These are phyloP conservation scores for Xylariales sp. DNA, from an alignment of 2,329 filamentous ascomycete species.

Conservation along the genomic window DNA sequence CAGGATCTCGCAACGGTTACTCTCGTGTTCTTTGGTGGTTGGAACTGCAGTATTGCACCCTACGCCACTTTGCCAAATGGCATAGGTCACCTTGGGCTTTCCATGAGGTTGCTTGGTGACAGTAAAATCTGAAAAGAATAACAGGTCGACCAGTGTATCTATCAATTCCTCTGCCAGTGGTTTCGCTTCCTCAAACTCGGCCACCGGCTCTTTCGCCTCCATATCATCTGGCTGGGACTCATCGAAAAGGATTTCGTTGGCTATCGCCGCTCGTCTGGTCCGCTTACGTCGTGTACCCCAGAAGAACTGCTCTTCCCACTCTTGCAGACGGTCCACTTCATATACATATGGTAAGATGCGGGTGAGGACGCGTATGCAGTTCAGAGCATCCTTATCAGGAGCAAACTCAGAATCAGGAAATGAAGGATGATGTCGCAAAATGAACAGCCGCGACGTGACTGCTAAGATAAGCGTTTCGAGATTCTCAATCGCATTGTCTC, in stretches of 20 bases:
- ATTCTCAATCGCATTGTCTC: constrained; percentile 81
- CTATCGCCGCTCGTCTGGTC: constrained; percentile 59
- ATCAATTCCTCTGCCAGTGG: constrained; percentile 90
- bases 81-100: constrained; percentile 80
- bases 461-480: constrained; percentile 84
- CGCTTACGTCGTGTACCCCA: constrained; percentile 74
- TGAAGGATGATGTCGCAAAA: constrained; percentile 81
- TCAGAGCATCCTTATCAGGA: constrained; percentile 79
- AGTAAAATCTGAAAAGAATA: constrained; percentile 90
- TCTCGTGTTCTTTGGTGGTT: constrained; percentile 89
- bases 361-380: constrained; percentile 89
- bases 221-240: constrained; percentile 57
- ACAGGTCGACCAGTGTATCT: constrained; percentile 79
- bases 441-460: constrained; percentile 75
- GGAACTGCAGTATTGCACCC: constrained; percentile 87
- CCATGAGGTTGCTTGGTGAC: constrained; percentile 67
- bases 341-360: constrained; percentile 87
- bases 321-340: constrained; percentile 75
- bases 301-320: constrained; percentile 93
- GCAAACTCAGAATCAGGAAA: constrained; percentile 86
- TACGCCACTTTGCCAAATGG: constrained; percentile 97
- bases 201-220: constrained; percentile 39
- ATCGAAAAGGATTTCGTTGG: constrained; percentile 80
- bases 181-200: constrained; percentile 76
- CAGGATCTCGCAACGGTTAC: constrained; percentile 85